phyloP scores from a whole-genome alignment of 2,329 filamentous ascomycete genomes.

The Phialophora verrucosa region DNA sequence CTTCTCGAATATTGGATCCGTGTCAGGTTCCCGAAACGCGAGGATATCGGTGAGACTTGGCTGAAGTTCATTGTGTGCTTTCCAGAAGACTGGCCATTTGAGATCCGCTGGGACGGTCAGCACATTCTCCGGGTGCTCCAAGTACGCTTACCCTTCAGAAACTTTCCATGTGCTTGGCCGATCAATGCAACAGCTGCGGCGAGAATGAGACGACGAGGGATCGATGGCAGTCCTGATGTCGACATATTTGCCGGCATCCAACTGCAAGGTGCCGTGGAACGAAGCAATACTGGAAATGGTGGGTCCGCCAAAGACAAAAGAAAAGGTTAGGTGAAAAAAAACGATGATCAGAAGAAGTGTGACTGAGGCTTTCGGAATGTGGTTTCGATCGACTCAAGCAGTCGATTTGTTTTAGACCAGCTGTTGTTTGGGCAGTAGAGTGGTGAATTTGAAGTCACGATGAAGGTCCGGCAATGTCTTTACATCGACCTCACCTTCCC shows the following conservation, averaged over 20 bases:
- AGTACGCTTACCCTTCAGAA: constrained; percentile 26
- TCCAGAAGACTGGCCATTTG: constrained; percentile 25
- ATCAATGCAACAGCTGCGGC: constrained; percentile 1
- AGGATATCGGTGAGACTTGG: constrained; percentile 32
- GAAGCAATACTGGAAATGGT: not conserved
- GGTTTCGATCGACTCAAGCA: not conserved
- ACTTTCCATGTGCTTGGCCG: constrained; percentile 16
- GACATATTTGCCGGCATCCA: constrained; percentile 10
- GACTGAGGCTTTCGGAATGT: not conserved
- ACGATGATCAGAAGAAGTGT: not conserved
- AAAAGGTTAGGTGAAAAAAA: not conserved
- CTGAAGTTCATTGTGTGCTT: constrained; percentile 17
- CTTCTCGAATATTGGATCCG: constrained; percentile 31
- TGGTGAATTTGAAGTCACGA: constrained; percentile 1
- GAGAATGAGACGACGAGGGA: constrained; percentile 10
- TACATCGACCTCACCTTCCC: constrained; percentile 10
- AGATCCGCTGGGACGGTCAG: constrained; percentile 31
- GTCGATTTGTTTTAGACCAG: not conserved
- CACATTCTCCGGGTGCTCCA: not conserved
- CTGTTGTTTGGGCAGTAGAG: not conserved
- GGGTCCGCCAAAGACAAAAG: not conserved
- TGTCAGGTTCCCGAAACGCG: constrained; percentile 25
- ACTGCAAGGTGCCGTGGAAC: not conserved
- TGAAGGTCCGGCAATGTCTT: constrained; percentile 6
- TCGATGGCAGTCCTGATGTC: not conserved